Evolutionary conservation across 768 basidiomycete genomes (phyloP).

Genomic region (Trametes coccinea): DNA sequence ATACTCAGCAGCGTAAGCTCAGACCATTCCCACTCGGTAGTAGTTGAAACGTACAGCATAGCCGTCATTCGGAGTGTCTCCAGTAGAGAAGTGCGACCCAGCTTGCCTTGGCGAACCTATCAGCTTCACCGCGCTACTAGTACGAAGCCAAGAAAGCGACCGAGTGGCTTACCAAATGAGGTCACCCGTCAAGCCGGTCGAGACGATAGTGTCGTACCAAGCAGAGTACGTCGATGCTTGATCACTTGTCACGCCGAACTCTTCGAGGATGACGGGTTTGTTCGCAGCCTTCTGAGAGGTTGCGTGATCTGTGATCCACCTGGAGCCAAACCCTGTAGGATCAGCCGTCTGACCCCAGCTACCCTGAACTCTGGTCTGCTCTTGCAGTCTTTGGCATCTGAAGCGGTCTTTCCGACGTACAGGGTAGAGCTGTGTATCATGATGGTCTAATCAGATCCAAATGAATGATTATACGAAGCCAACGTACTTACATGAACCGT

Average conservation of each 20-base stretch:
- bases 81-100: conserved; percentile 41
- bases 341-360: conserved; percentile 50
- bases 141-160: background rate
- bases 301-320: conserved; percentile 67
- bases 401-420: conserved; percentile 21
- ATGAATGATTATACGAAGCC: background rate
- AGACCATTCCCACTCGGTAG: background rate
- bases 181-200: conserved; percentile 59
- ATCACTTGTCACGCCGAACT: conserved; percentile 57
- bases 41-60: conserved; percentile 39
- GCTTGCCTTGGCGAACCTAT: conserved; percentile 37
- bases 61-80: conserved; percentile 53
- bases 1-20: background rate
- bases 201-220: conserved; percentile 56
- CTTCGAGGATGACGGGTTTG: conserved; percentile 68
- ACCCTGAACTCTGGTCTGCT: conserved; percentile 6
- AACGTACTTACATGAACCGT: conserved; percentile 57
- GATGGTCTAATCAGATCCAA: background rate
- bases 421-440: conserved; percentile 35
- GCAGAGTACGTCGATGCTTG: conserved; percentile 50
- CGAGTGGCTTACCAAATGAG: conserved; percentile 50
- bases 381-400: background rate
- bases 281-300: conserved; percentile 47
- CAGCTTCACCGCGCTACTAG: background rate
- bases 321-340: conserved; percentile 51